Base-by-base conservation (phyloP, 257 asterid genomes). In the Pogostemon cablin region DNA sequence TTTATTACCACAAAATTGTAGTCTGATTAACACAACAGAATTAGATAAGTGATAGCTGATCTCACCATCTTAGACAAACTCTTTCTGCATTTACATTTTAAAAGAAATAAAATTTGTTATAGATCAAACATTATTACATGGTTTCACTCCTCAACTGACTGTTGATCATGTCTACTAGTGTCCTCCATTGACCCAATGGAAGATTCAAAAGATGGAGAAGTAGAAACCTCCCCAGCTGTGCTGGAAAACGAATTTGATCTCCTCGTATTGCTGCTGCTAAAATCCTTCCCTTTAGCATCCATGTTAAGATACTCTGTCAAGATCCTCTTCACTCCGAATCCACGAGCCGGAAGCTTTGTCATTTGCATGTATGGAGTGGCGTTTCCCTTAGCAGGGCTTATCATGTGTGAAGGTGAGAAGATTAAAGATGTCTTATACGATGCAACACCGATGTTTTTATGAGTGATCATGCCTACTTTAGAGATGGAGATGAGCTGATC, bases 221-320 rank as follows among this genome's bases (percentile, higher is more conserved):
- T 77, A 2, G 80, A 76, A 42, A 81, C 55, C 64, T 82, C 96
- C 50, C 79, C 69, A 2, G 73, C 53, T 1, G 75, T 64, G 67
- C 84, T 78, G 9, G 90, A 81, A 47, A 68, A 76, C 5, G 90
- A 79, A 55, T 79, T 83, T 2, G 87, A 78, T 72, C 82, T 73
- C 68, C 49, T 67, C 3, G 76, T 67, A 71, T 49, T 65, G 64
- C 77, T 69, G 64, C 77, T 69, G 49, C 71, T 67, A 44, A 10
- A 3, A 0, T 77, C 88, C 73, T 81, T 82, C 58, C 78, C 82
- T 67, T 89, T 86, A 9, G 87, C 74, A 50, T 87, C 87, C 0
- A 72, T 50, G 25, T 83, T 86, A 84, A 89, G 63, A 78, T 89
- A 87, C 72, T 91, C 93, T 35, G 96, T 87, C 84, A 89, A 72